These are phyloP conservation scores for Colletotrichum coccodes DNA, from an alignment of 2,329 filamentous ascomycete genomes.

Conservation along the genomic window DNA sequence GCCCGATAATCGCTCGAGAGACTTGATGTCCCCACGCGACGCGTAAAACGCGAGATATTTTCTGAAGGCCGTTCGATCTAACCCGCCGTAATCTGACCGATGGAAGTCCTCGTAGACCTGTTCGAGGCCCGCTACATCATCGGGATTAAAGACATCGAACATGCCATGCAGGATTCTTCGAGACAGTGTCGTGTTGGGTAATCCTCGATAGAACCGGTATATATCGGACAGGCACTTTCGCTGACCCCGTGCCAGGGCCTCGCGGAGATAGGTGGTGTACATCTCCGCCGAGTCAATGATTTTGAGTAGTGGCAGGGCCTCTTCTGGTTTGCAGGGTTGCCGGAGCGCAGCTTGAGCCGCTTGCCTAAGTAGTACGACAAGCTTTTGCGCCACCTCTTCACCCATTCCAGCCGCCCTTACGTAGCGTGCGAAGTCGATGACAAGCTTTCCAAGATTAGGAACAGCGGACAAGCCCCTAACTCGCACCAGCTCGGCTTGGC, in stretches of 20 bases:
- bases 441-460: constrained; percentile 42
- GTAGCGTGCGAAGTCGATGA: constrained; percentile 42
- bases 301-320: constrained; percentile 51
- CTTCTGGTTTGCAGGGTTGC: constrained; percentile 45
- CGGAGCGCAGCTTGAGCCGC: constrained; percentile 44
- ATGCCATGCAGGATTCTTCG: constrained; percentile 53
- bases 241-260: constrained; percentile 40
- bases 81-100: constrained; percentile 44
- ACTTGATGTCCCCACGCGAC: constrained; percentile 54
- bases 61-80: constrained; percentile 57
- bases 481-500: not conserved
- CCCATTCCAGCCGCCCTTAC: not conserved
- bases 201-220: constrained; percentile 57
- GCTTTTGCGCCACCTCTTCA: not conserved
- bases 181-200: constrained; percentile 50
- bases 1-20: constrained; percentile 56
- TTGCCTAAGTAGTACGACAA: constrained; percentile 42
- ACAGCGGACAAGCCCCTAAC: constrained; percentile 30
- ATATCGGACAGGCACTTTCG: constrained; percentile 48
- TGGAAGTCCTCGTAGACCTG: constrained; percentile 61
- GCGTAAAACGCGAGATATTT: constrained; percentile 62
- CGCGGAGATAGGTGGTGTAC: constrained; percentile 56
- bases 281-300: constrained; percentile 48
- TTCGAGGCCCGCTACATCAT: constrained; percentile 53
- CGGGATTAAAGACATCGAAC: constrained; percentile 53